A percentile compares a stretch with the other conserved stretches of the same genome.
Evolutionary conservation across 371 early-diverging fungal species (phyloP).

Genomic region (Chytridiales sp.): DNA sequence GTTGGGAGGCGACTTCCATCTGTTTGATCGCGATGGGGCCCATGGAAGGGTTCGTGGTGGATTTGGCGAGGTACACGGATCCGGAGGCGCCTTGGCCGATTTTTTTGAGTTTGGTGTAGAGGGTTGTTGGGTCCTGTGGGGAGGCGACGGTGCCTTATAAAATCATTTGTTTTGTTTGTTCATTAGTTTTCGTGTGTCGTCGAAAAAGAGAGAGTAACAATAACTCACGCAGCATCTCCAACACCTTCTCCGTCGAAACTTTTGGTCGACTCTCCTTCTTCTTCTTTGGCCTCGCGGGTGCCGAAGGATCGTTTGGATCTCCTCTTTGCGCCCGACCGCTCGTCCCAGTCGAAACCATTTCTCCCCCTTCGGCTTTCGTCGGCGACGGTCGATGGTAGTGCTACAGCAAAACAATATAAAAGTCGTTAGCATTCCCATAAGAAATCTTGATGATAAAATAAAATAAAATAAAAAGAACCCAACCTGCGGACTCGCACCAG

Average conservation of each 20-base stretch:
- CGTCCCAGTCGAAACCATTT: slow-evolving; percentile 17
- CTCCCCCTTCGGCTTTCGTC: slow-evolving; percentile 10
- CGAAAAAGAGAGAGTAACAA: neutral
- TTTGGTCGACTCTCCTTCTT: slow-evolving; percentile 59
- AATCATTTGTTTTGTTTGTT: neutral
- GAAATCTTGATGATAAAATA: too few species aligned
- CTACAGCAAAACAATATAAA: too few species aligned
- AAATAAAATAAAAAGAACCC: too few species aligned
- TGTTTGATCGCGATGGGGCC: slow-evolving; percentile 93
- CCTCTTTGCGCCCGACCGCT: too few species aligned
- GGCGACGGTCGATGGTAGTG: slow-evolving; percentile 11
- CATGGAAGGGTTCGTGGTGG: neutral
- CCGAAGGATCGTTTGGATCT: too few species aligned
- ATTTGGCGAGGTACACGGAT: slow-evolving; percentile 83
- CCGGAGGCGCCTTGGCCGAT: slow-evolving; percentile 98
- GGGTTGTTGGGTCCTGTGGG: slow-evolving; percentile 75
- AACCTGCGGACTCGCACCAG: too few species aligned
- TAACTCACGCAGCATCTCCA: slow-evolving; percentile 72
- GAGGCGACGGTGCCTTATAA: slow-evolving; percentile 62
- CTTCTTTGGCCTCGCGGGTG: slow-evolving; percentile 15
- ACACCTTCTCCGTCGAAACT: slow-evolving; percentile 83
- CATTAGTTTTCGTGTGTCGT: neutral
- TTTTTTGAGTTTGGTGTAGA: slow-evolving; percentile 87
- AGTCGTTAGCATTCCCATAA: too few species aligned
- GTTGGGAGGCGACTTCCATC: slow-evolving; percentile 92